phyloP scores from a whole-genome alignment of 1,139 yeast species.

The Pichia cactophila region DNA sequence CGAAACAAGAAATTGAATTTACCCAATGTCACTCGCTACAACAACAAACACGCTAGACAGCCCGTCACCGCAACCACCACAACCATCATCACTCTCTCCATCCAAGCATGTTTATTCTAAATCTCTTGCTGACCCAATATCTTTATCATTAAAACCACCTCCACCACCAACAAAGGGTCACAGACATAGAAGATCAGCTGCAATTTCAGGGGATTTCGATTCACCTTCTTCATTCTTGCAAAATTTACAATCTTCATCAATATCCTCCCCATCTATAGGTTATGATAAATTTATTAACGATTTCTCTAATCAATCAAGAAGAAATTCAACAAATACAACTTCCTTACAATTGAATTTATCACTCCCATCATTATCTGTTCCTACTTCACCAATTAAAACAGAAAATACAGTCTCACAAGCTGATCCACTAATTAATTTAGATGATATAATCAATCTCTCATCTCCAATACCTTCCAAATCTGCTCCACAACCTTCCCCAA shows the following conservation, averaged over 20 bases:
- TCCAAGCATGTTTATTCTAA: not conserved
- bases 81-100: not conserved
- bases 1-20: too few relatives aligned
- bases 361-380: slow-evolving; percentile 7
- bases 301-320: not conserved
- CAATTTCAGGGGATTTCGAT: slow-evolving; percentile 69
- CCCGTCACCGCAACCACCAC: not conserved
- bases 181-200: slow-evolving; percentile 63
- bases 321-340: not conserved
- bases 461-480: slow-evolving; percentile 1
- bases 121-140: slow-evolving; percentile 10
- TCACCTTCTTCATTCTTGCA: slow-evolving; percentile 15
- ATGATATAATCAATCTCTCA: slow-evolving; percentile 21
- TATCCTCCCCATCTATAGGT: slow-evolving; percentile 8
- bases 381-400: slow-evolving; percentile 17
- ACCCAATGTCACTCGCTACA: not conserved
- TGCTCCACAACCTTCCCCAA: not conserved
- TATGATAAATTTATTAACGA: not conserved
- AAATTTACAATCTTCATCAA: not conserved
- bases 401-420: slow-evolving; percentile 4
- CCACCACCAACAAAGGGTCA: slow-evolving; percentile 39
- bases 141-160: slow-evolving; percentile 8
- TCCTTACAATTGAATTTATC: not conserved
- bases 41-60: not conserved
- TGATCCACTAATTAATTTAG: slow-evolving; percentile 28